Evolutionary conservation across 805 yeast genomes (phyloP).

Genomic region (Danielozyma ontarioensis): DNA sequence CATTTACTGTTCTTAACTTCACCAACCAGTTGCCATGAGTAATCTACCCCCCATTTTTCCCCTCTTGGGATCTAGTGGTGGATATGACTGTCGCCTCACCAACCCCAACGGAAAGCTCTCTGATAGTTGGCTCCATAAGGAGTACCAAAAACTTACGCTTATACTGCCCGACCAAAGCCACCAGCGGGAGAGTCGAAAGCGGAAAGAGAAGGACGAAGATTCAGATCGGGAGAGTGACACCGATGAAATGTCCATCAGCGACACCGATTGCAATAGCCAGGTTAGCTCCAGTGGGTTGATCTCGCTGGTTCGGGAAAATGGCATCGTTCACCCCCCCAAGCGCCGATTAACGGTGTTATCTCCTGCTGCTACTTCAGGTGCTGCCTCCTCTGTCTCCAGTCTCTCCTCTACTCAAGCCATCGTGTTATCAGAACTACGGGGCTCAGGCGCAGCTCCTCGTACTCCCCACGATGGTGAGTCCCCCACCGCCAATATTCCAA

Average conservation of each 20-base stretch:
- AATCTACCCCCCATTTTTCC: conserved; percentile 30
- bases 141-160: conserved; percentile 21
- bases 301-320: conserved; percentile 9
- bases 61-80: conserved; percentile 21
- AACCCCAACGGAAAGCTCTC: conserved; percentile 28
- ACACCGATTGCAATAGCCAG: conserved; percentile 24
- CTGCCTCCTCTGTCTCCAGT: conserved; percentile 1
- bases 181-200: conserved; percentile 18
- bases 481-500: conserved; percentile 29
- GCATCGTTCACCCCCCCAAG: conserved; percentile 31
- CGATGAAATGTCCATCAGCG: conserved; percentile 33
- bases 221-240: conserved; percentile 5
- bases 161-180: conserved; percentile 7
- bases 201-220: conserved; percentile 19
- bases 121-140: conserved; percentile 26
- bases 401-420: too few relatives aligned
- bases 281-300: conserved; percentile 9
- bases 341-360: conserved; percentile 22
- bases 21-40: too few relatives aligned
- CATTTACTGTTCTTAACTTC: too few relatives aligned
- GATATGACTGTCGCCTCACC: conserved; percentile 24
- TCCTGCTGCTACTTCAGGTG: conserved; percentile 1
- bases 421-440: too few relatives aligned
- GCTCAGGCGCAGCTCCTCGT: conserved; percentile 15
- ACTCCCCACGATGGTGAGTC: conserved; percentile 25